Evolutionary conservation across 2,329 filamentous ascomycete genomes (phyloP), one percentile per base, ranked within the genome.

Genomic region (Ploettnerulaceae sp.): DNA sequence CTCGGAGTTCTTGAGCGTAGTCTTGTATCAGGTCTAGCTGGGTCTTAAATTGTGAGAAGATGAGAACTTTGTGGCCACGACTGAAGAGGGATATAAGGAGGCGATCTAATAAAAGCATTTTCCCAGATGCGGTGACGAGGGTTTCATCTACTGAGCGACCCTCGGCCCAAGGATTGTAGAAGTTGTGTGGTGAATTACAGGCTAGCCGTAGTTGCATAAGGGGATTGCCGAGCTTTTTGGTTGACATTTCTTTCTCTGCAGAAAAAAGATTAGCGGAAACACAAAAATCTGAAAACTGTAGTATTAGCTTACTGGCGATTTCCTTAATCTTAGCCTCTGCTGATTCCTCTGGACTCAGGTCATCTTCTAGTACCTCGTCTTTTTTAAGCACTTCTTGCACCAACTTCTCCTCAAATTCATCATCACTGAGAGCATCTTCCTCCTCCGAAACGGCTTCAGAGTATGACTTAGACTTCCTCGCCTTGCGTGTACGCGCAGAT

Each of bases 21-120:
- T 91, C 85, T 53, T 94, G 81, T 0, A 98, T 72, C 2, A 98
- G 85, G 60, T 97, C 89, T 0, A 98, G 79, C 54, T 95, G 90
- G 0, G 85, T 95, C 48, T 90, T 94, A 70, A 98, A 98, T 62
- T 98, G 93, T 0, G 88, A 94, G 67, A 98, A 98, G 41, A 98
- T 89, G 35, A 98, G 77, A 21, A 97, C 84, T 62, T 97, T 97
- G 69, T 96, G 90, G 3, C 79, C 84, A 1, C 79, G 75, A 0
- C 71, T 55, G 48, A 98, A 84, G 0, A 98, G 74, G 2, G 75
- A 74, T 0, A 86, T 86, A 0, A 98, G 76, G 0, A 98, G 75
- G 0, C 89, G 81, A 63, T 98, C 93, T 0, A 98, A 77, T 0
- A 98, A 77, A 2, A 96, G 77, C 89, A 98, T 96, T 65, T 98